phyloP scores from a whole-genome alignment of 306 rosid genomes.

The Casuarina glauca region DNA sequence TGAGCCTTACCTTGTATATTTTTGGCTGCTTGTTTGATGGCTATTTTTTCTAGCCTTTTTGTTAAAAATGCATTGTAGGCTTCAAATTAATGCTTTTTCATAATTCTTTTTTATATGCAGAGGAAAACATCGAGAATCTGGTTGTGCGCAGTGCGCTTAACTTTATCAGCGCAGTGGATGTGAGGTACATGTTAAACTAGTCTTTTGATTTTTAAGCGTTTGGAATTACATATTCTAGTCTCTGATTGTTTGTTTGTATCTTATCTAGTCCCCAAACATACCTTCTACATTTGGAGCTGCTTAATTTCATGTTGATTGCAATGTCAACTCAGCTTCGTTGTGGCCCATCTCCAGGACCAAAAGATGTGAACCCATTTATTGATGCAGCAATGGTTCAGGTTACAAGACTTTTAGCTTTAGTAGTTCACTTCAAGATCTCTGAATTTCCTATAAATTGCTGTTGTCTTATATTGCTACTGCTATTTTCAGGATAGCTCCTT shows the following conservation, averaged over 20 bases:
- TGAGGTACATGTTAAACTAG: constrained; percentile 63
- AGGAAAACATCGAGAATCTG: constrained; percentile 61
- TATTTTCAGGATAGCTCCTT: constrained; percentile 77
- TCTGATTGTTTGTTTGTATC: constrained; percentile 39
- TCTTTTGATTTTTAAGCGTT: constrained; percentile 34
- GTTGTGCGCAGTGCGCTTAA: constrained; percentile 67
- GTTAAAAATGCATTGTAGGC: not conserved
- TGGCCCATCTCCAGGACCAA: constrained; percentile 89
- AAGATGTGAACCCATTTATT: constrained; percentile 82
- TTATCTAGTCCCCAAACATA: constrained; percentile 55
- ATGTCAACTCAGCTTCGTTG: constrained; percentile 98
- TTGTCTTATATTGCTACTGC: constrained; percentile 27
- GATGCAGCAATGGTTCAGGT: constrained; percentile 98
- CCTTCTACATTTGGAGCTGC: constrained; percentile 87
- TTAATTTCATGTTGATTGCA: constrained; percentile 84
- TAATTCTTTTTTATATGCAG: constrained; percentile 50
- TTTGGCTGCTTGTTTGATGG: not conserved
- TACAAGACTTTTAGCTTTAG: constrained; percentile 32
- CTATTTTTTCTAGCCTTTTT: constrained; percentile 5
- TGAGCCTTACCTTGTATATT: not conserved
- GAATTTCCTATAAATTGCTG: constrained; percentile 23
- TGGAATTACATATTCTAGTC: constrained; percentile 21
- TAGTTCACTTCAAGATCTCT: constrained; percentile 21
- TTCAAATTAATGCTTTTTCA: not conserved
- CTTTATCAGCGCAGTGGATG: constrained; percentile 78